Evolutionary conservation across 2,329 filamentous ascomycete genomes (phyloP).

Genomic region (Fusarium sp.): DNA sequence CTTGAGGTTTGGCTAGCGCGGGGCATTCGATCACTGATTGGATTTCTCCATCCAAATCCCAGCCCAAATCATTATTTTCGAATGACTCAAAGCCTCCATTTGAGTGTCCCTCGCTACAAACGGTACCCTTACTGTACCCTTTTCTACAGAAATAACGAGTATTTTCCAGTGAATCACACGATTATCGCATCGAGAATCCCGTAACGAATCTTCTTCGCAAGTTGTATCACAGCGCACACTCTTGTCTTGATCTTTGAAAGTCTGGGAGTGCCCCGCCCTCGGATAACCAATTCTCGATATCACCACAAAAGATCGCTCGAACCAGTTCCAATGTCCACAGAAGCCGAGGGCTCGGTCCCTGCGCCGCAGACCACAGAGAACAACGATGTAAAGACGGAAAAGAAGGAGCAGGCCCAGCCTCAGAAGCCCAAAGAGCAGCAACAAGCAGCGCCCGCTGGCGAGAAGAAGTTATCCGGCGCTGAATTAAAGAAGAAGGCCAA

Average conservation of each 20-base stretch:
- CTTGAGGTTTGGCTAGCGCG: constrained; percentile 44
- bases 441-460: constrained; percentile 40
- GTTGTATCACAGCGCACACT: constrained; percentile 5
- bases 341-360: constrained; percentile 45
- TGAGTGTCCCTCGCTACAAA: constrained; percentile 19
- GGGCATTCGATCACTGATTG: constrained; percentile 41
- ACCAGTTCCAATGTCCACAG: constrained; percentile 45
- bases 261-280: constrained; percentile 34
- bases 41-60: constrained; percentile 37
- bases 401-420: constrained; percentile 38
- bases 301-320: constrained; percentile 13
- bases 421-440: constrained; percentile 40
- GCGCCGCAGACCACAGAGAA: constrained; percentile 41
- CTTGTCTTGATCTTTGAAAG: constrained; percentile 7
- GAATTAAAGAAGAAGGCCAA: constrained; percentile 90
- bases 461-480: constrained; percentile 74
- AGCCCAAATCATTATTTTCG: constrained; percentile 41
- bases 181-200: neutral
- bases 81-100: constrained; percentile 48
- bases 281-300: constrained; percentile 23
- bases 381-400: constrained; percentile 40
- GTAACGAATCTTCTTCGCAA: neutral
- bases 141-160: neutral
- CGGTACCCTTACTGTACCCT: neutral
- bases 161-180: neutral